Conservation (phyloP, 2,329 filamentous ascomycete genomes). For the Fonsecaea nubica region DNA sequence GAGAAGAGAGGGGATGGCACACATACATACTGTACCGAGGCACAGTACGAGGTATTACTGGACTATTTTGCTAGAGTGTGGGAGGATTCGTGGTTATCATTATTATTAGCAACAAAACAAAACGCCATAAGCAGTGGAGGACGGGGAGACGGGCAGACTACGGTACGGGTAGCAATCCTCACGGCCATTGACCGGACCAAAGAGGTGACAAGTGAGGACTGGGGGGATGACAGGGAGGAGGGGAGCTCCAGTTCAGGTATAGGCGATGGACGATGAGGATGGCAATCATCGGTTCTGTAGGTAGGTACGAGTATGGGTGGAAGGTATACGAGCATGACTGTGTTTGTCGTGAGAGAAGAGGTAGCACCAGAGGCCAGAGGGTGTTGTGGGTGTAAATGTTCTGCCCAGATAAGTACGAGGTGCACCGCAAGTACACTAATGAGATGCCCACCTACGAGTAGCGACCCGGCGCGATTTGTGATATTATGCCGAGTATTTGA, state of each 20-base stretch:
- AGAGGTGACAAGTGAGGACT: not conserved
- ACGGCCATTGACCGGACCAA: slow-evolving; percentile 3
- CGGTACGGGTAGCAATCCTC: not conserved
- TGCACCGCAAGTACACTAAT: too few species aligned
- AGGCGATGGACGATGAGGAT: not conserved
- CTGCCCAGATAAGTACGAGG: too few species aligned
- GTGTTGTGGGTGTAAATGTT: too few species aligned
- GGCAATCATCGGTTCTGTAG: not conserved
- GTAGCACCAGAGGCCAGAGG: too few species aligned
- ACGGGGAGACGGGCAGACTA: not conserved
- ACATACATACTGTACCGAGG: not conserved
- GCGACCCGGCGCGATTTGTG: too few species aligned
- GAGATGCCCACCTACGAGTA: too few species aligned
- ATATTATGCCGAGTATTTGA: too few species aligned
- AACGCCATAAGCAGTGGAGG: not conserved
- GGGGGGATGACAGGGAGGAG: not conserved
- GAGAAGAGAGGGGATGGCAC: not conserved
- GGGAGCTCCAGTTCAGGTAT: not conserved
- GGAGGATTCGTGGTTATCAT: not conserved
- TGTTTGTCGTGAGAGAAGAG: too few species aligned
- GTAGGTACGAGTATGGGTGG: not conserved
- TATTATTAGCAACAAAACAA: not conserved
- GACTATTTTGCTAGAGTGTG: not conserved
- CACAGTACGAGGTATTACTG: not conserved
- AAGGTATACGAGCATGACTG: too few species aligned